Base-by-base conservation (phyloP, 2,329 filamentous ascomycete species). In the Corniculantispora saksenae region DNA sequence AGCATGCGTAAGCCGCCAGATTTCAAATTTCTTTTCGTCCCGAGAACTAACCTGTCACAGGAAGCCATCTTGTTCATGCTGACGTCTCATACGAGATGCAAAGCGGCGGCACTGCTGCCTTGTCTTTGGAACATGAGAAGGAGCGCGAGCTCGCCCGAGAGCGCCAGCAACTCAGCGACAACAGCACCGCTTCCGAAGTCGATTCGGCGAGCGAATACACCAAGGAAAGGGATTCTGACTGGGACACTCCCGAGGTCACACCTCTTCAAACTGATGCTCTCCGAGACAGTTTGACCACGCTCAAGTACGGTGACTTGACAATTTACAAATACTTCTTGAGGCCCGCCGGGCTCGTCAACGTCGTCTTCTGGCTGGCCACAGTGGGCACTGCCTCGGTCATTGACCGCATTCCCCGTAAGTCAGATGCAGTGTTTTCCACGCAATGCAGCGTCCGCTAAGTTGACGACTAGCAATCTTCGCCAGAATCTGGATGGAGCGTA, bases 401-500 rank as follows among this genome's bases (percentile, higher is more conserved):
- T 5, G 53, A 56, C 17, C 38, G 32, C 6, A 51, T 64, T 45
- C 61, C 61, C 2, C 48, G 57, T 60, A 50, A 12, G 57, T 21
- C 23, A 27, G 21, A 21, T n/a, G 3, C 32, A 0, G 2, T 7
- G 35, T 2, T 23, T 21, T 23, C 10, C 19, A 21, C 25, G 9
- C 17, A 23, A 15, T 9, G 10, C 12, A 15, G 9, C 2, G 19
- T 4, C 32, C 12, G 8, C 19, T 48, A 35, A 47, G 15, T 13
- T 48, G 2, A 17, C 7, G 8, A 3, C 1, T 21, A 60, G 57
- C 15, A 29, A 58, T 64, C 23, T 64, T 40, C 32, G 45, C 32
- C 2, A 57, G 63, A 9, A 17, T 61, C 15, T 65, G 63, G 63
- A 66, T 68, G 10, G 69, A 69, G 25, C 55, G 53, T 0, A 23